These are phyloP conservation scores for Chaetoceros muelleri DNA, from an alignment of 108 stramenopile species.

Conservation along the genomic window DNA sequence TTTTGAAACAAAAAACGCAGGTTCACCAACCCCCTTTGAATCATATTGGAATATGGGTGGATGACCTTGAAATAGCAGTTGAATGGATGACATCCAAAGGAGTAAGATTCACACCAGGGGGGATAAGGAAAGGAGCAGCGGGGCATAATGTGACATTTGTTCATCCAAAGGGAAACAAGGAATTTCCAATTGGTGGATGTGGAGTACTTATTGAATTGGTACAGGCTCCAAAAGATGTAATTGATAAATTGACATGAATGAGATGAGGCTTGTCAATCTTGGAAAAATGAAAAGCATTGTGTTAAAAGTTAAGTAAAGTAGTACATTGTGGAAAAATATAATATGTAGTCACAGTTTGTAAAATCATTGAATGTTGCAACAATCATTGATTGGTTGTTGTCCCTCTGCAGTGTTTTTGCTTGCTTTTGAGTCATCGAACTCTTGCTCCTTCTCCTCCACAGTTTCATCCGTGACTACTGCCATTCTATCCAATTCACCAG, in stretches of 20 bases:
- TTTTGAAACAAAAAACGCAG: too few species aligned
- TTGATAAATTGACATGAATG: slow-evolving; percentile 37
- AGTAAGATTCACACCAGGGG: slow-evolving; percentile 81
- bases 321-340: too few species aligned
- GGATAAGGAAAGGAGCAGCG: slow-evolving; percentile 89
- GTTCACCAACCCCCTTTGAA: slow-evolving; percentile 91
- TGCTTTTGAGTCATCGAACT: too few species aligned
- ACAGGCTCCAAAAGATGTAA: slow-evolving; percentile 92
- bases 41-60: slow-evolving; percentile 98
- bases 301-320: too few species aligned
- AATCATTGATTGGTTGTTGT: too few species aligned
- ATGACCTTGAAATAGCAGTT: slow-evolving; percentile 78
- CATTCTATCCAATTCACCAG: not conserved
- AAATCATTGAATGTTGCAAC: too few species aligned
- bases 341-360: too few species aligned
- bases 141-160: slow-evolving; percentile 95
- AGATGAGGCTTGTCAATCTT: too few species aligned
- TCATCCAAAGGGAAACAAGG: slow-evolving; percentile 93
- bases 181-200: slow-evolving; percentile 76
- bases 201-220: slow-evolving; percentile 97
- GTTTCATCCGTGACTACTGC: not conserved
- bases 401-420: too few species aligned
- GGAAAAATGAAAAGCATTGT: too few species aligned
- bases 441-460: not conserved
- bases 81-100: slow-evolving; percentile 74